These are phyloP conservation scores for Cyberlindnera mycetangii DNA, from an alignment of 805 yeast genomes.

Conservation along the genomic window DNA sequence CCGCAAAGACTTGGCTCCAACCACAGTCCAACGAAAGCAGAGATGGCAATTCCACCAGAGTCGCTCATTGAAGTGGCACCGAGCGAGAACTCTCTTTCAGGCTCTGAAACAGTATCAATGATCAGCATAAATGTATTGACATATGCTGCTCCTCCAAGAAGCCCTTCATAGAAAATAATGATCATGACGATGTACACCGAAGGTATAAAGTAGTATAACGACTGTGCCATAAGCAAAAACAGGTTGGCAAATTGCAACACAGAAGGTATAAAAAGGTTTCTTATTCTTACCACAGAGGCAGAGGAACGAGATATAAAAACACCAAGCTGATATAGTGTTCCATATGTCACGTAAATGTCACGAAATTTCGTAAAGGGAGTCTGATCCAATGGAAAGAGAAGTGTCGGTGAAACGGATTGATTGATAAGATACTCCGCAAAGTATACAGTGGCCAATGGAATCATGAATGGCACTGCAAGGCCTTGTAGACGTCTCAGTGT, in stretches of 20 bases:
- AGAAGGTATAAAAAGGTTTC: conserved; percentile 58
- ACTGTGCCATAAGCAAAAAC: conserved; percentile 55
- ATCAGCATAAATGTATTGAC: conserved; percentile 85
- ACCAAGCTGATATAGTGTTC: conserved; percentile 87
- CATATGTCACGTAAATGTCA: conserved; percentile 89
- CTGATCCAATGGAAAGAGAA: conserved; percentile 68
- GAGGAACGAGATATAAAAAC: conserved; percentile 91
- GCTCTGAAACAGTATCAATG: conserved; percentile 49
- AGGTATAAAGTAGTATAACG: conserved; percentile 55
- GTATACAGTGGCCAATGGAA: conserved; percentile 82
- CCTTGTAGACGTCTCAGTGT: conserved; percentile 33
- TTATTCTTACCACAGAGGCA: conserved; percentile 58
- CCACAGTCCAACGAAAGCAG: conserved; percentile 73
- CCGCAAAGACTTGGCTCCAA: conserved; percentile 71
- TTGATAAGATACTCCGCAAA: conserved; percentile 84
- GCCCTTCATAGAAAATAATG: conserved; percentile 79
- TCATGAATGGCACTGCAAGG: conserved; percentile 64
- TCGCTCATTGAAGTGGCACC: conserved; percentile 85
- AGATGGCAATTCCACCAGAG: conserved; percentile 77
- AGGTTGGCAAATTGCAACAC: conserved; percentile 67
- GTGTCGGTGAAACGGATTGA: conserved; percentile 88
- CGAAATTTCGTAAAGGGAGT: conserved; percentile 71
- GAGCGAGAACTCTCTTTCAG: conserved; percentile 71
- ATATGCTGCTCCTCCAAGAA: conserved; percentile 87
- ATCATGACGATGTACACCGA: conserved; percentile 59